phyloP scores from a whole-genome alignment of 1,284 basidiomycete species.

The Phenoliferia sp. region DNA sequence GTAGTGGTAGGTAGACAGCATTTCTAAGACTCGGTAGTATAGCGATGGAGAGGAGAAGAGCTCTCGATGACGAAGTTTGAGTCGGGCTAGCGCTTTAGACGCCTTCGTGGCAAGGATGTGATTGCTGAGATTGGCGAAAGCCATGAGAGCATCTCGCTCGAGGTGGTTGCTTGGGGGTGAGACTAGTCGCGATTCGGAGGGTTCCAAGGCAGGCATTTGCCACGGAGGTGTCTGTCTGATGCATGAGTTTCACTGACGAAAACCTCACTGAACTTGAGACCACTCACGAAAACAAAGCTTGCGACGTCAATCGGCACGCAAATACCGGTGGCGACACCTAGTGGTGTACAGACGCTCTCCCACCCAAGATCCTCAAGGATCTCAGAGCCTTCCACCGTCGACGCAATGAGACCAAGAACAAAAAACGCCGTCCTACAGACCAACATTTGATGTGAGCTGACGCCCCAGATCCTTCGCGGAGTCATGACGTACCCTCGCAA shows the following conservation, averaged over 20 bases:
- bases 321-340: constrained; percentile 82
- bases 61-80: constrained; percentile 62
- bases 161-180: constrained; percentile 61
- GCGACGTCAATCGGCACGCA: constrained; percentile 80
- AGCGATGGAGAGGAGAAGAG: constrained; percentile 72
- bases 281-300: constrained; percentile 71
- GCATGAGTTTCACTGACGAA: background rate
- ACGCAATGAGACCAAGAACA: constrained; percentile 77
- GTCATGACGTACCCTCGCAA: constrained; percentile 73
- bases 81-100: constrained; percentile 73
- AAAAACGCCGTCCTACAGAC: constrained; percentile 86
- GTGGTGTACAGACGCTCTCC: constrained; percentile 65
- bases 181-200: constrained; percentile 47
- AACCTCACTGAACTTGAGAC: background rate
- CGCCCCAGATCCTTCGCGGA: constrained; percentile 3
- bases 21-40: constrained; percentile 76
- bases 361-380: constrained; percentile 85
- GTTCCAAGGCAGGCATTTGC: constrained; percentile 51
- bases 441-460: background rate
- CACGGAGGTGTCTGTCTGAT: constrained; percentile 67
- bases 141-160: constrained; percentile 80
- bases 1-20: constrained; percentile 80
- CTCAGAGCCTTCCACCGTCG: constrained; percentile 68
- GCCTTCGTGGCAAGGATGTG: constrained; percentile 92
- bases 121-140: constrained; percentile 90